Evolutionary conservation across 2,329 filamentous ascomycete genomes (phyloP), one percentile per base, ranked within the genome.

Genomic region (Pseudogymnoascus sp.): DNA sequence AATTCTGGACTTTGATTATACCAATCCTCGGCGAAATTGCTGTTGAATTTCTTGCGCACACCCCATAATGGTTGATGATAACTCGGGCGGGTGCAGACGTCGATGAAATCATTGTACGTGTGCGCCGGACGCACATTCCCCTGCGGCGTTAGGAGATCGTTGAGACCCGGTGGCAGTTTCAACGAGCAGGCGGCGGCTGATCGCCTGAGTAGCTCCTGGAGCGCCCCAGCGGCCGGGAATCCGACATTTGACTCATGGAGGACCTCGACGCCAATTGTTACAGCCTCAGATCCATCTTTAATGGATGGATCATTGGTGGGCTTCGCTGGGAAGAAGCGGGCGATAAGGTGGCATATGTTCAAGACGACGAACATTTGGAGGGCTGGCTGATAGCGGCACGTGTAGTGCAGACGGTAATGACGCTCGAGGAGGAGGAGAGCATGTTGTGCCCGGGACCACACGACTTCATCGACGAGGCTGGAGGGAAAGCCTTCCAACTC

Each of bases 301-400:
- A 67, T 63, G 7, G 53, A 37, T 6, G 65, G 64, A 37, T 70
- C 67, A 10, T 66, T 42, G 7, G 64, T 67, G n/a, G 37, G 37
- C 14, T 38, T 44, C 7, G 64, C 65, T 10, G 72, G 70, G 21
- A 69, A 74, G 60, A 69, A 72, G 21, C 71, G 69, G n/a, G 69
- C 64, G 26, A 74, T 59, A 6, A 69, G 60, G 59, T 74, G 72
- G 10, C 67, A 68, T 21, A 75, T 62, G 50, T 74, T 71, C 3
- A 75, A 66, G 31, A 72, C 16, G 21, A 68, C 66, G 64, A 74
- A 73, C 65, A 74, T 71, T 61, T 75, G 74, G 14, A 74, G 62
- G 1, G 72, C 70, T 2, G 71, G 69, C 44, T 74, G 72, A 62
- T 73, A 74, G 21, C 68, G 68, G 61, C 69, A 71, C 1, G 68